Percentiles rank a stretch among this genome's conserved stretches.
These are phyloP conservation scores for Talaromyces verruculosus DNA, from an alignment of 2,329 filamentous ascomycete genomes.

Conservation along the genomic window DNA sequence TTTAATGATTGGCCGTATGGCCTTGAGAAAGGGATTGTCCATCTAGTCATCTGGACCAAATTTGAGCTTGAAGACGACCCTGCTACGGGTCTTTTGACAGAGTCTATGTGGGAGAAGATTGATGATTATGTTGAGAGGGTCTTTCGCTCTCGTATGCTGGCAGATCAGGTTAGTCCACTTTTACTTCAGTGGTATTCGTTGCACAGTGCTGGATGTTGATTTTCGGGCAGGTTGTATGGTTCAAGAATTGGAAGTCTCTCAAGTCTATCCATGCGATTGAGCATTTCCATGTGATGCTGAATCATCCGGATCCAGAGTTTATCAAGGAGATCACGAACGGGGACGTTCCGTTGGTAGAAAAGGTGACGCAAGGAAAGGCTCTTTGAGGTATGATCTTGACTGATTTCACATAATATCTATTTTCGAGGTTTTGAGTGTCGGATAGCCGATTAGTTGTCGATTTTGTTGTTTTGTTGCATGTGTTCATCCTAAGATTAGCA, in stretches of 20 bases:
- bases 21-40: conserved; percentile 72
- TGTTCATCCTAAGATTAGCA: neutral
- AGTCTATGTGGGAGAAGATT: conserved; percentile 62
- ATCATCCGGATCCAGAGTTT: conserved; percentile 69
- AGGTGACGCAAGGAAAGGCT: conserved; percentile 28
- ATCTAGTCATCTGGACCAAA: conserved; percentile 92
- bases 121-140: conserved; percentile 67
- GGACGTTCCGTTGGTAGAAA: conserved; percentile 66
- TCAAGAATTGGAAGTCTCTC: conserved; percentile 84
- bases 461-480: neutral
- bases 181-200: neutral
- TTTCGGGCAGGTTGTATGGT: conserved; percentile 67
- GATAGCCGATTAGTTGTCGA: neutral
- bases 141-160: conserved; percentile 56
- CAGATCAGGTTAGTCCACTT: conserved; percentile 42
- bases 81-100: conserved; percentile 65
- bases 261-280: conserved; percentile 86
- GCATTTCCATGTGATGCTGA: conserved; percentile 94
- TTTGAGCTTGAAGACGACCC: conserved; percentile 73
- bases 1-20: conserved; percentile 96
- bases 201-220: neutral
- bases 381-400: neutral
- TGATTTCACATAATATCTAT: too few species aligned
- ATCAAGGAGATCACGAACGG: conserved; percentile 69
- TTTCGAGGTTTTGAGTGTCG: neutral